Base-by-base conservation (phyloP, 2,329 filamentous ascomycete species). In the Zymoseptoria tritici region DNA sequence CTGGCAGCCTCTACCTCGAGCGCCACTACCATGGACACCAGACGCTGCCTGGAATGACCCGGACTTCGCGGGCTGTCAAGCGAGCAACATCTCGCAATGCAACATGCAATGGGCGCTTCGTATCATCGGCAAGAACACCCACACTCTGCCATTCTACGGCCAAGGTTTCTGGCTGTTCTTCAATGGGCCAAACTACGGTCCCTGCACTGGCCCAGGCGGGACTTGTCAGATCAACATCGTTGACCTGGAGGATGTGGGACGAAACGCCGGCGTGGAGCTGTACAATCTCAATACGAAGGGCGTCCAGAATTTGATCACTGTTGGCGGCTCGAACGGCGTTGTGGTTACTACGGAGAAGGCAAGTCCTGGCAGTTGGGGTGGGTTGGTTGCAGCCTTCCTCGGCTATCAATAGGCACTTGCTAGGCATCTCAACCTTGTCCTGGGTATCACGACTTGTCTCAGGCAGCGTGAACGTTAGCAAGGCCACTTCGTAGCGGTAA, bases 1-100 rank as follows among this genome's bases (percentile, higher is more conserved):
- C 54, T 66, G 64, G 64, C 64, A 66, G 36, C 64, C 64, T 19
- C n/a, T 55, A 5, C 64, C 64, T 2, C 61, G 66, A 22, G 74
- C 76, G 3, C 77, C 78, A 5, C 66, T 68, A 3, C 78, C 78
- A 2, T 80, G 77, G 75, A 70, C 68, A 60, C 68, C 73, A 56
- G 71, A 73, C 9, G 64, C 68, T 6, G 67, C 70, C 2, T 72
- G 64, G 62, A 57, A 70, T 50, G 69, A 72, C 20, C 68, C 73
- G 61, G 56, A 72, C 67, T 64, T 69, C 64, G 50, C 63, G 2
- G 61, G 64, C 16, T 71, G 69, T 54, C 57, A 52, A n/a, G 53
- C 49, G 24, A 54, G 50, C 31, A 65, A 69, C 9, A 52, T 67
- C 2, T 55, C 62, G 11, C 66, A 67, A n/a, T 77, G 75, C 54